phyloP scores from a whole-genome alignment of 805 yeast genomes.

The Metschnikowia kunwiensis region DNA sequence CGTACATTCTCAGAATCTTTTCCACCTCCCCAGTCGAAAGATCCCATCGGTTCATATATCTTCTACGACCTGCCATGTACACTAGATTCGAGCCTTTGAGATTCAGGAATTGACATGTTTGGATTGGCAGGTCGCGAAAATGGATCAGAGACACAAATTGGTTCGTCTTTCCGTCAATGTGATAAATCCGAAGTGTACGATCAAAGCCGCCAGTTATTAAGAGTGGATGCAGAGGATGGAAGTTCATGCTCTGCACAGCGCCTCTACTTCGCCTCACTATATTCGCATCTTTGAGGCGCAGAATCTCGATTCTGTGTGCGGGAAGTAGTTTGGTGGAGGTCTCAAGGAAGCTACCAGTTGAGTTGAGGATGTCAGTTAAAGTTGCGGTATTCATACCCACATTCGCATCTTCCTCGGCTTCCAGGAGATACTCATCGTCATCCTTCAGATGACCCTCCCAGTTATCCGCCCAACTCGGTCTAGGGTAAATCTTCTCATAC shows the following conservation, averaged over 20 bases:
- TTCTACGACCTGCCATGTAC: constrained; percentile 87
- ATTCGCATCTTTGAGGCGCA: constrained; percentile 87
- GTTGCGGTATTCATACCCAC: constrained; percentile 27
- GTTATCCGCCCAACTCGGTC: constrained; percentile 73
- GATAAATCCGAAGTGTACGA: constrained; percentile 78
- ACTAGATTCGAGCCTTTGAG: constrained; percentile 46
- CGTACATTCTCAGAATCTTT: constrained; percentile 85
- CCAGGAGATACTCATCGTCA: constrained; percentile 25
- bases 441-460: constrained; percentile 35
- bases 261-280: constrained; percentile 63
- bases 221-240: constrained; percentile 83
- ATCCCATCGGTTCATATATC: constrained; percentile 92
- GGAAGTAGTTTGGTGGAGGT: constrained; percentile 58
- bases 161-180: constrained; percentile 84
- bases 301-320: constrained; percentile 65
- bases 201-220: constrained; percentile 92
- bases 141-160: constrained; percentile 79
- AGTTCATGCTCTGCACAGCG: constrained; percentile 79
- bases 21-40: constrained; percentile 67
- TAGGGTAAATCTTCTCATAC: constrained; percentile 68
- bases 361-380: constrained; percentile 30
- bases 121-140: constrained; percentile 75
- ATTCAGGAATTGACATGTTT: constrained; percentile 63
- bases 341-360: constrained; percentile 38
- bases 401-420: constrained; percentile 22